These are phyloP conservation scores for Globisporangium splendens DNA, from an alignment of 352 stramenopile species.

Conservation along the genomic window DNA sequence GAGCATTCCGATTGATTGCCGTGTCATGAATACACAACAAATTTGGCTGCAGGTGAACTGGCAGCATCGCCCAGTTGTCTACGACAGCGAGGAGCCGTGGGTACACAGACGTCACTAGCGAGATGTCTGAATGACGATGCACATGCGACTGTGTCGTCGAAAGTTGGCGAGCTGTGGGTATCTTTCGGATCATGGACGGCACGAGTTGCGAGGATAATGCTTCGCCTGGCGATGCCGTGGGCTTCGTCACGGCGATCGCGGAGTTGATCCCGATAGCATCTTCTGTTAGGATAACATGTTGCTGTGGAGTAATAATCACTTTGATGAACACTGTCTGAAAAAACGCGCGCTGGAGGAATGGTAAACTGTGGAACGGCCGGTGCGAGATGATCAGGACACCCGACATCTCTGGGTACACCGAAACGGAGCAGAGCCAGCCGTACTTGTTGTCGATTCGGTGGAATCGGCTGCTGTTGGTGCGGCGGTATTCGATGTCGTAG, in stretches of 20 bases:
- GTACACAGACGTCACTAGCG: slow-evolving; percentile 25
- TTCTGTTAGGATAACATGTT: no score
- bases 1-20: not conserved
- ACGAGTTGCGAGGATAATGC: no score
- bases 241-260: no score
- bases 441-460: not conserved
- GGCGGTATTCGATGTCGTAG: no score
- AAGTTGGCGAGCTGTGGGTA: slow-evolving; percentile 1
- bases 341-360: slow-evolving; percentile 27
- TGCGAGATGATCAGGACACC: slow-evolving; percentile 19
- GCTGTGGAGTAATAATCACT: not conserved
- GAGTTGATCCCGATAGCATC: no score
- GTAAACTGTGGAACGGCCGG: slow-evolving; percentile 28
- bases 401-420: slow-evolving; percentile 18
- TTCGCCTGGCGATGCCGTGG: no score
- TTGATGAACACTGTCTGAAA: slow-evolving; percentile 20
- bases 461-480: not conserved
- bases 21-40: slow-evolving; percentile 27
- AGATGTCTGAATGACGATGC: slow-evolving; percentile 18
- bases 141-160: slow-evolving; percentile 22
- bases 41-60: slow-evolving; percentile 23
- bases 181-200: no score
- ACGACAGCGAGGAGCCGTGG: slow-evolving; percentile 28
- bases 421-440: slow-evolving; percentile 22
- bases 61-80: slow-evolving; percentile 15